Conservation (phyloP, 2,329 filamentous ascomycete genomes). For the Lecanosticta acicola region DNA sequence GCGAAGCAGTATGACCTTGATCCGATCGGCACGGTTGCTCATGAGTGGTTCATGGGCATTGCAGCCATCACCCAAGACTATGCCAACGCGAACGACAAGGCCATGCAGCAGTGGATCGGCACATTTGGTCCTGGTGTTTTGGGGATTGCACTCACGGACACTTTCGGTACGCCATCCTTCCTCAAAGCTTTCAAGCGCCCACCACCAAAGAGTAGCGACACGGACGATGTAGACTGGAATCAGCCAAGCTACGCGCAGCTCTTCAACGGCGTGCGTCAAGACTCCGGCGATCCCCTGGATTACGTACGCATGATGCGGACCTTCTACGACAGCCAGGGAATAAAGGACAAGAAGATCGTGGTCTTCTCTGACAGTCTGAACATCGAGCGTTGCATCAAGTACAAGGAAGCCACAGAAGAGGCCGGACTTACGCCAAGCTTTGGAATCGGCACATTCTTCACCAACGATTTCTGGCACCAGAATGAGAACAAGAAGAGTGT, state of each 20-base stretch:
- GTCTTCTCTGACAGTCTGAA: conserved; percentile 96
- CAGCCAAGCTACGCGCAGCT: conserved; percentile 66
- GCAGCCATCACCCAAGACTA: conserved; percentile 88
- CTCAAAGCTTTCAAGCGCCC: conserved; percentile 74
- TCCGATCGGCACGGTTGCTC: conserved; percentile 84
- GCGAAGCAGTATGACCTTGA: conserved; percentile 85
- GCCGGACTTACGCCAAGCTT: conserved; percentile 81
- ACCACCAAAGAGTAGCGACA: conserved; percentile 35
- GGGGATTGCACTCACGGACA: conserved; percentile 88
- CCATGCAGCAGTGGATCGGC: conserved; percentile 79
- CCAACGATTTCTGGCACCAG: conserved; percentile 76
- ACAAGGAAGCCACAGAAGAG: conserved; percentile 75
- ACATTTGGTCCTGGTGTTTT: conserved; percentile 74
- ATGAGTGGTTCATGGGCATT: conserved; percentile 99
- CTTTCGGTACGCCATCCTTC: conserved; percentile 88
- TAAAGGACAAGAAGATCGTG: conserved; percentile 76
- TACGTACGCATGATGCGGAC: conserved; percentile 73
- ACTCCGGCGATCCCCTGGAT: conserved; percentile 76
- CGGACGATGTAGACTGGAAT: conserved; percentile 10
- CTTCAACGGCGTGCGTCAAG: conserved; percentile 80
- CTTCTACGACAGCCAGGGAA: conserved; percentile 72
- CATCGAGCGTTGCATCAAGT: conserved; percentile 83
- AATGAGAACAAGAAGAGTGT: conserved; percentile 74
- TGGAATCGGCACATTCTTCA: conserved; percentile 91
- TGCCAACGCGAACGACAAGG: conserved; percentile 73